phyloP scores from a whole-genome alignment of 306 rosid species.

The Vigna hirtella region DNA sequence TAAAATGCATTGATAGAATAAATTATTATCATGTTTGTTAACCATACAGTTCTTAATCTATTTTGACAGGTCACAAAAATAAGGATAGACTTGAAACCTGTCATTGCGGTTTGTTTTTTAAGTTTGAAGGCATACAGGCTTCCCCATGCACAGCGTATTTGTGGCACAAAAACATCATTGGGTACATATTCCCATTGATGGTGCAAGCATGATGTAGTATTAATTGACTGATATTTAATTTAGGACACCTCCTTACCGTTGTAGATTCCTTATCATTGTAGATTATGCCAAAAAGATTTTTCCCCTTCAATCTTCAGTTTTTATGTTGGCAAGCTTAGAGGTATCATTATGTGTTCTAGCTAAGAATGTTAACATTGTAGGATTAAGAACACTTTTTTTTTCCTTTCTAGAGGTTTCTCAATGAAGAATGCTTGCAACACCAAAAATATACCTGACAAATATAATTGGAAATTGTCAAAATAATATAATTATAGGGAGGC shows the following conservation, averaged over 20 bases:
- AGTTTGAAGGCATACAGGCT: neutral
- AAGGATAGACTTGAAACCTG: conserved; percentile 9
- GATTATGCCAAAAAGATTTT: neutral
- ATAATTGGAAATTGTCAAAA: too few species aligned
- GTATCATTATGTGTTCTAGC: neutral
- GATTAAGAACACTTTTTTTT: neutral
- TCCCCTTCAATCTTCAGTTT: neutral
- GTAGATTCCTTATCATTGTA: neutral
- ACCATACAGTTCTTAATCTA: neutral
- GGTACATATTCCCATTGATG: too few species aligned
- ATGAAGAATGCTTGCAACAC: neutral
- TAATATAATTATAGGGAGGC: too few species aligned
- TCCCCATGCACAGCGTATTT: neutral
- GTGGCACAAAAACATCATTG: conserved; percentile 8
- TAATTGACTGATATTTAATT: too few species aligned
- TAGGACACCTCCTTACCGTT: too few species aligned
- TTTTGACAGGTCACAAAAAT: neutral
- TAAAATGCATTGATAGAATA: neutral
- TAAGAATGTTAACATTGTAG: neutral
- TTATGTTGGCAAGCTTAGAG: too few species aligned
- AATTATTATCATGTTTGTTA: neutral
- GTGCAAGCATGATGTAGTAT: too few species aligned
- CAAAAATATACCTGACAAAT: too few species aligned
- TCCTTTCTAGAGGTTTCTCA: neutral
- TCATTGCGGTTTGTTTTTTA: neutral